These are phyloP conservation scores for Borovskyia barvae DNA, from an alignment of 208 protist species.

Conservation along the genomic window DNA sequence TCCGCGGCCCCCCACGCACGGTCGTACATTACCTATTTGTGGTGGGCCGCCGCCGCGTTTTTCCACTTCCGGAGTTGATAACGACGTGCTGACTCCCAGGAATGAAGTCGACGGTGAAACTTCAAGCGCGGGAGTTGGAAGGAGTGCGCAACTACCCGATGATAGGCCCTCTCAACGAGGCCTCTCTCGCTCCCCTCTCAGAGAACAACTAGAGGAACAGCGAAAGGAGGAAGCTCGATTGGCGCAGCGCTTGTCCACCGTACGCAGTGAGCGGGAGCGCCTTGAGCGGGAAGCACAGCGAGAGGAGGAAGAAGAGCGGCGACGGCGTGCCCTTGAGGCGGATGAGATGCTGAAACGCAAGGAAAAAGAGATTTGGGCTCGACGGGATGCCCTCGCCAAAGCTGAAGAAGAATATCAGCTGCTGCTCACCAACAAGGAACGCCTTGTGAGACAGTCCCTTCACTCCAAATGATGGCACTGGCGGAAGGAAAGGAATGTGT, in stretches of 20 bases:
- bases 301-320: constrained; percentile 44
- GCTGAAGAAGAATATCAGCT: constrained; percentile 46
- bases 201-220: constrained; percentile 45
- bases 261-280: constrained; percentile 40
- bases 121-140: no score
- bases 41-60: not conserved
- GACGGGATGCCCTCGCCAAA: constrained; percentile 38
- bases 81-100: no score
- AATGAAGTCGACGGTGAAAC: no score
- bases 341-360: constrained; percentile 29
- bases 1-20: constrained; percentile 39
- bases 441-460: constrained; percentile 5
- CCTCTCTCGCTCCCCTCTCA: constrained; percentile 26
- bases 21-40: constrained; percentile 9
- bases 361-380: constrained; percentile 51
- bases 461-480: not conserved
- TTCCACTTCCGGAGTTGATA: no score
- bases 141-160: no score
- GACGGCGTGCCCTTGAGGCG: constrained; percentile 25
- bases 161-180: no score
- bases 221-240: constrained; percentile 29
- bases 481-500: no score
- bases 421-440: constrained; percentile 38
- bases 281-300: constrained; percentile 37
- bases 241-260: constrained; percentile 12